Base-by-base conservation (phyloP, 495 filamentous ascomycete genomes). In the Tuber aestivum region DNA sequence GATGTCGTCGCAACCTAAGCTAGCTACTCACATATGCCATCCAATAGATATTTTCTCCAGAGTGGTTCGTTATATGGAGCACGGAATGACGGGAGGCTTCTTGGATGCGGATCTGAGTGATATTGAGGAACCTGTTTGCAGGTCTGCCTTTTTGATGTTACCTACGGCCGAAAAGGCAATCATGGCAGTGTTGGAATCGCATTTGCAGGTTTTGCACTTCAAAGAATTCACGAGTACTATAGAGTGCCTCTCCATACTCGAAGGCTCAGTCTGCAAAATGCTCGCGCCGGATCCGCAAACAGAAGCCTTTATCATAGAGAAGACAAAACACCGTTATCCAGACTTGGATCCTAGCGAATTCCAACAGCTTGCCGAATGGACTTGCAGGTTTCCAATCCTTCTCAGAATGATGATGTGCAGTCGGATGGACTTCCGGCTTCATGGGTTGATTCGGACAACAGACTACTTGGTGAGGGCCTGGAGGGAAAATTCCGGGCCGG, bases 401-500 rank as follows among this genome's bases (percentile, higher is more conserved):
- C 77, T 76, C 35, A 79, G 79, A 42, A 82, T 82, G 81, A 73
- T 83, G 65, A 76, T 75, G 42, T 79, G 75, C 27, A 83, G 77
- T 72, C 75, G 81, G 65, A 83, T 83, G 81, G 81, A 83, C 45
- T 76, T 80, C 74, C 81, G 81, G 42, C 68, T 83, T 20, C 72
- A 75, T 45, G 82, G 82, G 21, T 72, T 83, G 8, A 40, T 72
- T 35, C 75, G 38, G 50, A 75, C 82, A 70, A 83, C 81, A 18
- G 81, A 83, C 18, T 72, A 70, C 9, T 75, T 83, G 69, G 75
- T 83, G 23, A 68, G 74, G 23, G 72, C 79, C 7, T 83, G 79
- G 76, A 77, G 70, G 71, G 80, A 82, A 14, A 68, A 82, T 75
- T 79, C 73, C 56, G 78, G 76, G 32, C 78, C 71, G 35, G 78